Percentiles rank a stretch among this genome's conserved stretches.
Evolutionary conservation across 768 basidiomycete genomes (phyloP).

Genomic region (Boletus pseudopeckii): DNA sequence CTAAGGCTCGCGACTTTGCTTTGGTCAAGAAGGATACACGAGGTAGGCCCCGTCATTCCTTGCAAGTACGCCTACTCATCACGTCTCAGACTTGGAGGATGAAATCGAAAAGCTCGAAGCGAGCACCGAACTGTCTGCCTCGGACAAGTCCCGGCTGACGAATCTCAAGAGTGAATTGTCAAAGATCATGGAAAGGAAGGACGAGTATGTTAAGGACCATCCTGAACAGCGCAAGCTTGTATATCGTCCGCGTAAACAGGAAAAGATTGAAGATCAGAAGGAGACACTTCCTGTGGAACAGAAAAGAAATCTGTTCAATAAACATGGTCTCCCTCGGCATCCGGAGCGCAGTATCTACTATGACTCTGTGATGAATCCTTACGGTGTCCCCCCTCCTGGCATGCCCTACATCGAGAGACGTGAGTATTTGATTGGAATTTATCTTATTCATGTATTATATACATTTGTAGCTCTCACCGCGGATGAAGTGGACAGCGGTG

Average conservation of each 20-base stretch:
- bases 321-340: slow-evolving; percentile 81
- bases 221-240: slow-evolving; percentile 89
- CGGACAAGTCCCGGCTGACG: slow-evolving; percentile 65
- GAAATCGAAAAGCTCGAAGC: slow-evolving; percentile 70
- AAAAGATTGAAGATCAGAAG: slow-evolving; percentile 40
- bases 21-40: slow-evolving; percentile 92
- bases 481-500: slow-evolving; percentile 63
- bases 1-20: slow-evolving; percentile 82
- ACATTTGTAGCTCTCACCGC: slow-evolving; percentile 49
- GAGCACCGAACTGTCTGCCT: slow-evolving; percentile 36
- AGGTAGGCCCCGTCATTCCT: slow-evolving; percentile 42
- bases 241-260: slow-evolving; percentile 54
- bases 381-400: slow-evolving; percentile 89
- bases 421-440: slow-evolving; percentile 38
- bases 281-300: slow-evolving; percentile 37
- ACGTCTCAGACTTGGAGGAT: slow-evolving; percentile 66
- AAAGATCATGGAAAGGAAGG: slow-evolving; percentile 81
- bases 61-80: slow-evolving; percentile 1
- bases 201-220: slow-evolving; percentile 88
- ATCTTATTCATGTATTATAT: neutral
- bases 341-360: slow-evolving; percentile 94
- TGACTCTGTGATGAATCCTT: slow-evolving; percentile 90
- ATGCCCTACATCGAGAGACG: slow-evolving; percentile 93
- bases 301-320: slow-evolving; percentile 72
- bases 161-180: slow-evolving; percentile 76